These are phyloP conservation scores for Smallanthus sonchifolius DNA, from an alignment of 129 eudicot species.

Conservation along the genomic window DNA sequence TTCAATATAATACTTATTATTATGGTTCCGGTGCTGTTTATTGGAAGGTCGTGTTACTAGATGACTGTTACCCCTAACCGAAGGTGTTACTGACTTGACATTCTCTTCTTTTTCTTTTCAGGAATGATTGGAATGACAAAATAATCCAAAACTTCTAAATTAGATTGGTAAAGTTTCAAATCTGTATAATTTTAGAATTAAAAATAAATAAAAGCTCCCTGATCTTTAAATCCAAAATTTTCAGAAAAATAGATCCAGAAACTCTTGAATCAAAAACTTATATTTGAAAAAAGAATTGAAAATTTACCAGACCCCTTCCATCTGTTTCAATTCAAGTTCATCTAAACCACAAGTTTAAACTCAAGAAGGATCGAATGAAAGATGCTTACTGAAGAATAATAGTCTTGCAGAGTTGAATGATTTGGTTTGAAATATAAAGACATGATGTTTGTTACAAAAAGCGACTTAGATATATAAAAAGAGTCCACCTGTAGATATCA, in stretches of 20 bases:
- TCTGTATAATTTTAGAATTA: background rate
- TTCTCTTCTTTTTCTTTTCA: too few species aligned
- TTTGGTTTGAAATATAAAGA: background rate
- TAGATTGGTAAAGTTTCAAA: background rate
- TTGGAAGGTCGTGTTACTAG: too few species aligned
- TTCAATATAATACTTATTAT: too few species aligned
- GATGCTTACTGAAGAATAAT: background rate
- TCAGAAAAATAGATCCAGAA: background rate
- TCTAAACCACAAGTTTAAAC: background rate
- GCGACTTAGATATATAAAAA: background rate
- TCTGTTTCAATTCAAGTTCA: too few species aligned
- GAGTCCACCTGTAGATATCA: background rate
- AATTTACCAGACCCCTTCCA: too few species aligned
- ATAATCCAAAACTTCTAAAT: background rate
- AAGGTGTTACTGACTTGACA: too few species aligned
- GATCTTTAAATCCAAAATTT: background rate
- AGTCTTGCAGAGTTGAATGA: background rate
- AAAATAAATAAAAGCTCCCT: background rate
- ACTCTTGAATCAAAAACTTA: background rate
- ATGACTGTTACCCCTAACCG: too few species aligned
- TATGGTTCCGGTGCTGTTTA: too few species aligned
- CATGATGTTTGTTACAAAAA: background rate
- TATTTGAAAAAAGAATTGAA: background rate
- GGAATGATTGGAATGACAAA: slow-evolving; percentile 10
- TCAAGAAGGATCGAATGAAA: background rate